These are phyloP conservation scores for Alternaria atra DNA, from an alignment of 2,329 filamentous ascomycete species.

Conservation along the genomic window DNA sequence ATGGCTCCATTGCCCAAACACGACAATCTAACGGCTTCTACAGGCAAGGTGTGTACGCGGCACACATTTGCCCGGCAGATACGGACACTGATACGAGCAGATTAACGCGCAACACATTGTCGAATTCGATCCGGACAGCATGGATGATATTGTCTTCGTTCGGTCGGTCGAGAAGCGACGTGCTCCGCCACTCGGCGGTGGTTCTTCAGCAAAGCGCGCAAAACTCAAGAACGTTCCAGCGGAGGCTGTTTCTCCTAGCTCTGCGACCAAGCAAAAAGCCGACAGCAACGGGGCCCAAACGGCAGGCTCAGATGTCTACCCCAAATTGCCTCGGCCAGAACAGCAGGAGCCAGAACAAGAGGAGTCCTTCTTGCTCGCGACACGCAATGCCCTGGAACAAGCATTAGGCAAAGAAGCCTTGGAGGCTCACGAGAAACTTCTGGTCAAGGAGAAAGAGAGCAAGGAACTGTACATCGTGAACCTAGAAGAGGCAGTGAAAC, in stretches of 20 bases:
- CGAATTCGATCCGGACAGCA: background rate
- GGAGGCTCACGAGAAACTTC: background rate
- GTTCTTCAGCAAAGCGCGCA: background rate
- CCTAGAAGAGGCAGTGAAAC: conserved; percentile 6
- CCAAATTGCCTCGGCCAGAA: background rate
- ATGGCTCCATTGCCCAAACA: background rate
- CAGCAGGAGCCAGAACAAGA: background rate
- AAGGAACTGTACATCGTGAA: conserved; percentile 6
- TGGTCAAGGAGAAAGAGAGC: conserved; percentile 1
- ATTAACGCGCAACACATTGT: background rate
- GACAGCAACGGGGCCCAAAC: too few relatives aligned
- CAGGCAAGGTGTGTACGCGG: background rate
- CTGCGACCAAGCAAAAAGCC: background rate
- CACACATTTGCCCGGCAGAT: background rate
- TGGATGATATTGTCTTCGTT: background rate
- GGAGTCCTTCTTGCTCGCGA: background rate
- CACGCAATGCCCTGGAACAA: conserved; percentile 2
- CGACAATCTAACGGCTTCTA: background rate
- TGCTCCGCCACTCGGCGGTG: background rate
- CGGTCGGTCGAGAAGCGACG: background rate
- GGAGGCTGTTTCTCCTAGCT: background rate
- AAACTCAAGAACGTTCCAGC: background rate
- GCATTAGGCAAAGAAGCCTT: conserved; percentile 6
- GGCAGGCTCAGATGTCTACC: background rate
- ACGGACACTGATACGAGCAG: background rate